Percentiles rank a stretch among this genome's conserved stretches.
Conservation (phyloP, 2,329 filamentous ascomycete species). For the Trichoderma asperellum region DNA sequence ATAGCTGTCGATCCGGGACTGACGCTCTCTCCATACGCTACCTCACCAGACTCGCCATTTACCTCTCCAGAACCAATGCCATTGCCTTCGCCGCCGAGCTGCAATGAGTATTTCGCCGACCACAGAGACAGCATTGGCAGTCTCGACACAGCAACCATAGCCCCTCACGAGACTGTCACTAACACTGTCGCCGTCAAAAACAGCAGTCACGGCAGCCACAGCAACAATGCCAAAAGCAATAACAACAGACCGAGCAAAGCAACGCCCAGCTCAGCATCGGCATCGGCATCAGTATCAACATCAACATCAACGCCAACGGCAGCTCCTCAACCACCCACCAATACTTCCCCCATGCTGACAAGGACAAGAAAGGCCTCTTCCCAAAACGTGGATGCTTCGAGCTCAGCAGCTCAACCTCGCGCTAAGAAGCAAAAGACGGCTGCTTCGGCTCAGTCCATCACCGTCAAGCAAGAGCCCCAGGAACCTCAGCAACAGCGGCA, state of each 20-base stretch:
- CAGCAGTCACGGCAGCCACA: not conserved
- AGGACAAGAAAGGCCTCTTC: conserved; percentile 13
- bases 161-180: conserved; percentile 20
- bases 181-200: not conserved
- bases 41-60: conserved; percentile 22
- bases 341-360: conserved; percentile 4
- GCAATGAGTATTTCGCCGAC: conserved; percentile 25
- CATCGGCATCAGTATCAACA: not conserved
- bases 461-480: conserved; percentile 14
- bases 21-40: conserved; percentile 23
- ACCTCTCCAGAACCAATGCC: conserved; percentile 8
- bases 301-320: too few relatives aligned
- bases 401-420: conserved; percentile 3
- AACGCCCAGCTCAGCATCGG: not conserved
- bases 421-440: conserved; percentile 25
- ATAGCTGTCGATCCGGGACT: conserved; percentile 25
- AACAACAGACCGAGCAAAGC: not conserved
- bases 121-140: conserved; percentile 24
- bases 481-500: not conserved
- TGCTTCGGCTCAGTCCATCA: not conserved
- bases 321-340: not conserved
- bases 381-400: not conserved
- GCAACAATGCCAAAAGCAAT: not conserved
- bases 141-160: conserved; percentile 3
- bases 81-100: conserved; percentile 23